Evolutionary conservation across 2,329 filamentous ascomycete genomes (phyloP).

Genomic region (Colletotrichum paranaense): DNA sequence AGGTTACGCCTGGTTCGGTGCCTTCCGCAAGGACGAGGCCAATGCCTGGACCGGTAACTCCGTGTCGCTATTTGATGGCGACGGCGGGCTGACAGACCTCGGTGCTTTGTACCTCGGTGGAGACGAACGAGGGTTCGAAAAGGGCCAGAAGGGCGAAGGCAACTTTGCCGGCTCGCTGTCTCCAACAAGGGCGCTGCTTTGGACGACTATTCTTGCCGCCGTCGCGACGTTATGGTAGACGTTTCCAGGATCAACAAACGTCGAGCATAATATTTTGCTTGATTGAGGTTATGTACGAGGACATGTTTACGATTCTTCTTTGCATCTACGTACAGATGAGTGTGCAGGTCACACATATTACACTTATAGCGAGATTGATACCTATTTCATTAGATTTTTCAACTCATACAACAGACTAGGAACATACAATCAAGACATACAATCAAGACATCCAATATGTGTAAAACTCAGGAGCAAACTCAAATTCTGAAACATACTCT

Average conservation of each 20-base stretch:
- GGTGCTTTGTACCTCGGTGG: slow-evolving; percentile 53
- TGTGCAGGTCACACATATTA: not conserved
- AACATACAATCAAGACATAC: not conserved
- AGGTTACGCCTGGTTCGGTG: slow-evolving; percentile 55
- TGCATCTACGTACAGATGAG: not conserved
- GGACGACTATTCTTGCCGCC: not conserved
- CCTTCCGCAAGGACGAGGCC: slow-evolving; percentile 49
- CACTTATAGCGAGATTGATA: not conserved
- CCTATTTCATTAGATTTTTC: not conserved
- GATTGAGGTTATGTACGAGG: not conserved
- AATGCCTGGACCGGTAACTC: slow-evolving; percentile 53
- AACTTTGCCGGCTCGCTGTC: slow-evolving; percentile 6
- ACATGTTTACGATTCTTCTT: not conserved
- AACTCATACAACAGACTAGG: not conserved
- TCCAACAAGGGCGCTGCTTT: not conserved
- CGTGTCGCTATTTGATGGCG: slow-evolving; percentile 49
- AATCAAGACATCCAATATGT: not conserved
- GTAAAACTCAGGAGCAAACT: too few species aligned
- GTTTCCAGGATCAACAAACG: not conserved
- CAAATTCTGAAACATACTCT: too few species aligned
- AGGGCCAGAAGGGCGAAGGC: slow-evolving; percentile 39
- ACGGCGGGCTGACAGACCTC: slow-evolving; percentile 51
- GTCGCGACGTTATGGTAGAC: not conserved
- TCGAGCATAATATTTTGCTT: too few species aligned
- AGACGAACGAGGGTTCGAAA: slow-evolving; percentile 49